Conservation (phyloP, 148 eudicot genomes). For the Cornus kousa region DNA sequence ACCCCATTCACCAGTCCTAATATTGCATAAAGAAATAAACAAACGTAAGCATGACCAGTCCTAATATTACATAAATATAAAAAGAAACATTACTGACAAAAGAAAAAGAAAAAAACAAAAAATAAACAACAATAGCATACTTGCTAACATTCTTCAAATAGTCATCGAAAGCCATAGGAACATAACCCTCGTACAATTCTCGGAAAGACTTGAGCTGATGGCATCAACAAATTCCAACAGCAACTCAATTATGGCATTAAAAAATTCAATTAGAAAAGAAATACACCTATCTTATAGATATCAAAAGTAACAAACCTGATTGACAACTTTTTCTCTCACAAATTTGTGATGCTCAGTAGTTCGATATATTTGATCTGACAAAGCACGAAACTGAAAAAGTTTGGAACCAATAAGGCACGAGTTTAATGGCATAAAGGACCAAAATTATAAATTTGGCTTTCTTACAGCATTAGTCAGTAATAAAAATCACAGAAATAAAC, state of each 20-base stretch:
- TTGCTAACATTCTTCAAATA: slow-evolving; percentile 58
- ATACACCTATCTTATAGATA: neutral
- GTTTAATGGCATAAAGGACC: neutral
- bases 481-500: neutral
- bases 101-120: no score
- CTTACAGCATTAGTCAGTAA: neutral
- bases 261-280: neutral
- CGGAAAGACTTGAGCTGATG: slow-evolving; percentile 53
- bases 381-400: slow-evolving; percentile 52
- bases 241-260: neutral
- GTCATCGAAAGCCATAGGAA: slow-evolving; percentile 58
- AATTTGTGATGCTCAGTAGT: slow-evolving; percentile 46
- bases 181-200: slow-evolving; percentile 55
- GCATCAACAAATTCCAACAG: neutral
- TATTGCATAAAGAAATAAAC: slow-evolving; percentile 1
- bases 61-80: no score
- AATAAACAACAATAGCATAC: slow-evolving; percentile 20
- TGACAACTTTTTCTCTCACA: slow-evolving; percentile 53
- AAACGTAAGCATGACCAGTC: neutral
- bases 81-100: neutral
- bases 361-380: slow-evolving; percentile 74
- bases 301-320: slow-evolving; percentile 38
- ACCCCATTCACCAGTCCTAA: slow-evolving; percentile 35
- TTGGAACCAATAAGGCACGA: slow-evolving; percentile 4
- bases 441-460: neutral